Evolutionary conservation across 2,329 filamentous ascomycete genomes (phyloP).

Genomic region (Penicillium corylophilum): DNA sequence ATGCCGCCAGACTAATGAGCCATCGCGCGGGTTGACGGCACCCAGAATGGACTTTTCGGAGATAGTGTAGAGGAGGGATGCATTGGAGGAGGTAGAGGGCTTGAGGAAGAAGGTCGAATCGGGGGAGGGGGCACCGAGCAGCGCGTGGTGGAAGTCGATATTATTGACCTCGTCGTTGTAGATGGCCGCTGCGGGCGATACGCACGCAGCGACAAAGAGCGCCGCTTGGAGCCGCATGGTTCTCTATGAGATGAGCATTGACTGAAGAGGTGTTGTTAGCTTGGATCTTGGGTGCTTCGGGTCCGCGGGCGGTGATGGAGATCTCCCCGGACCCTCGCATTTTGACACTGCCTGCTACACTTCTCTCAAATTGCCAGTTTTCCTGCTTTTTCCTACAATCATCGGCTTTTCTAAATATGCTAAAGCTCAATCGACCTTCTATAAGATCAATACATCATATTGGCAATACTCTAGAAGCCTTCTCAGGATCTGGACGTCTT

Average conservation of each 20-base stretch:
- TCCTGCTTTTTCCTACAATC: background rate
- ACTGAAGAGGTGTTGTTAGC: conserved; percentile 17
- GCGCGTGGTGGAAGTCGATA: conserved; percentile 88
- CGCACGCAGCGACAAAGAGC: conserved; percentile 45
- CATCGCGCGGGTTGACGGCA: conserved; percentile 84
- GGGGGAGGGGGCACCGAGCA: conserved; percentile 77
- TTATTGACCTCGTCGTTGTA: conserved; percentile 89
- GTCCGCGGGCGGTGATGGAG: conserved; percentile 22
- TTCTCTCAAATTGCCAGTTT: background rate
- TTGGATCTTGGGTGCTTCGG: conserved; percentile 1
- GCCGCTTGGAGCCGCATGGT: conserved; percentile 45
- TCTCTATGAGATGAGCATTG: conserved; percentile 35
- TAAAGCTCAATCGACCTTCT: background rate
- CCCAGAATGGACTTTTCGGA: conserved; percentile 81
- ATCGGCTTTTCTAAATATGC: background rate
- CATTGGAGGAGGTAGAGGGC: conserved; percentile 76
- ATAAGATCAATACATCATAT: background rate
- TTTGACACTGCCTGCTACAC: background rate
- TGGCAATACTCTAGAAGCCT: background rate
- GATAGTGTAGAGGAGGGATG: conserved; percentile 85
- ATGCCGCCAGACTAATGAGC: conserved; percentile 84
- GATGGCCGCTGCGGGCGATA: conserved; percentile 61
- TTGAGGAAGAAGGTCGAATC: conserved; percentile 94
- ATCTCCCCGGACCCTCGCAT: conserved; percentile 5
- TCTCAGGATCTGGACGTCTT: background rate